A percentile compares a stretch with the other conserved stretches of the same genome.
Conservation (phyloP, 768 basidiomycete genomes). For the Boletus speciosus region DNA sequence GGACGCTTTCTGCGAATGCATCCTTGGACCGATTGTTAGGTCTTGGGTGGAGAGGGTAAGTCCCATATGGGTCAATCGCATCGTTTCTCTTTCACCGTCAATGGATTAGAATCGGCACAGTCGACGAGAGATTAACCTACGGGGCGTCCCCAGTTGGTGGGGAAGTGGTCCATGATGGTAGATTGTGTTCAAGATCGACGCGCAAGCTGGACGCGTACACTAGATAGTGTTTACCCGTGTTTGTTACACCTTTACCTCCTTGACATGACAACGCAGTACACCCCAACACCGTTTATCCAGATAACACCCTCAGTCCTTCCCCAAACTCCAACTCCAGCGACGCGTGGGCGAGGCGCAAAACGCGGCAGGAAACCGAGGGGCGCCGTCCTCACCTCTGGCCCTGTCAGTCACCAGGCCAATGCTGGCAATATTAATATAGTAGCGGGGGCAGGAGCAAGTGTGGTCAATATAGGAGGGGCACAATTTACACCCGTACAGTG, state of each 20-base stretch:
- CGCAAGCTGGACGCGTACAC: constrained; percentile 24
- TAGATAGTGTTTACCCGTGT: constrained; percentile 16
- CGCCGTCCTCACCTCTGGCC: constrained; percentile 5
- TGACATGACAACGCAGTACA: constrained; percentile 25
- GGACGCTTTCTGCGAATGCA: constrained; percentile 60
- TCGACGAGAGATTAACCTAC: constrained; percentile 37
- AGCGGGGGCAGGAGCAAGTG: neutral
- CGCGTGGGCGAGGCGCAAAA: constrained; percentile 27
- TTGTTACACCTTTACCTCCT: neutral
- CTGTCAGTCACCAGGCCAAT: constrained; percentile 11
- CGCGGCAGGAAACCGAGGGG: constrained; percentile 27
- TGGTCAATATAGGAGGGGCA: neutral
- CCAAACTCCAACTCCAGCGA: constrained; percentile 19
- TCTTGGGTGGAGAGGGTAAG: constrained; percentile 69
- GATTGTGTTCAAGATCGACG: constrained; percentile 11
- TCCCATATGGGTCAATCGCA: constrained; percentile 67
- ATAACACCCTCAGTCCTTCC: constrained; percentile 17
- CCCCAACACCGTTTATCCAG: constrained; percentile 25
- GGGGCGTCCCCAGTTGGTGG: constrained; percentile 79
- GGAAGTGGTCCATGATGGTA: constrained; percentile 74
- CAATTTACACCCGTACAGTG: constrained; percentile 41
- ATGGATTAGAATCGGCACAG: neutral
- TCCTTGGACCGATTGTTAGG: constrained; percentile 49
- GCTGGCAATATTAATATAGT: neutral
- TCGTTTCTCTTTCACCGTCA: constrained; percentile 60